These are phyloP conservation scores for Bipolaris victoriae DNA, from an alignment of 2,329 filamentous ascomycete species.

Conservation along the genomic window DNA sequence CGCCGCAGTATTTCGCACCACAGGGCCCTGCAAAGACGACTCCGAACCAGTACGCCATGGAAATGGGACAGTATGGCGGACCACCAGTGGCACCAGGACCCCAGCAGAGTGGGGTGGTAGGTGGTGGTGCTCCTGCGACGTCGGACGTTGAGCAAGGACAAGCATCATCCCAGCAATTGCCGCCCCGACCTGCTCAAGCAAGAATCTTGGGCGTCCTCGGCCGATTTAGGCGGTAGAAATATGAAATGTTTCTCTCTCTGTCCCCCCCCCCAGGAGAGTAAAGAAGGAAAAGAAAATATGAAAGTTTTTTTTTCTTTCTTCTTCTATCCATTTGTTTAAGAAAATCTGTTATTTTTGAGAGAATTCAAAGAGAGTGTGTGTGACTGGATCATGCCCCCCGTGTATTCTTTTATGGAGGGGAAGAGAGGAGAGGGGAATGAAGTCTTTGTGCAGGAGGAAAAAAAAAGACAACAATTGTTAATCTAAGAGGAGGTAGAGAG, in stretches of 20 bases:
- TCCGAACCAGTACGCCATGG: slow-evolving; percentile 33
- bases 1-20: slow-evolving; percentile 45
- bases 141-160: slow-evolving; percentile 24
- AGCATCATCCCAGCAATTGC: slow-evolving; percentile 23
- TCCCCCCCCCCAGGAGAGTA: background rate
- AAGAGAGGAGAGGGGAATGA: too few species aligned
- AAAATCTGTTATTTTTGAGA: background rate
- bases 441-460: background rate
- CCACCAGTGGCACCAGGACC: slow-evolving; percentile 9
- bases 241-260: too few species aligned
- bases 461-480: background rate
- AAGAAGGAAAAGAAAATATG: background rate
- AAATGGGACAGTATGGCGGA: slow-evolving; percentile 37
- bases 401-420: background rate
- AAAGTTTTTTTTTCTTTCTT: too few species aligned
- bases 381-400: slow-evolving; percentile 40
- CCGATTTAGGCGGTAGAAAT: slow-evolving; percentile 34
- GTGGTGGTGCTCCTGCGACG: slow-evolving; percentile 4
- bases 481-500: background rate
- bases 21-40: slow-evolving; percentile 39
- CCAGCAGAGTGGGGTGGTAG: slow-evolving; percentile 42
- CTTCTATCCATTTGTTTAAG: too few species aligned
- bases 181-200: slow-evolving; percentile 41
- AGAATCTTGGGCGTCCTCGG: slow-evolving; percentile 37
- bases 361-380: background rate